Conservation (phyloP, 2,329 filamentous ascomycete species). For the Knufia petricola region DNA sequence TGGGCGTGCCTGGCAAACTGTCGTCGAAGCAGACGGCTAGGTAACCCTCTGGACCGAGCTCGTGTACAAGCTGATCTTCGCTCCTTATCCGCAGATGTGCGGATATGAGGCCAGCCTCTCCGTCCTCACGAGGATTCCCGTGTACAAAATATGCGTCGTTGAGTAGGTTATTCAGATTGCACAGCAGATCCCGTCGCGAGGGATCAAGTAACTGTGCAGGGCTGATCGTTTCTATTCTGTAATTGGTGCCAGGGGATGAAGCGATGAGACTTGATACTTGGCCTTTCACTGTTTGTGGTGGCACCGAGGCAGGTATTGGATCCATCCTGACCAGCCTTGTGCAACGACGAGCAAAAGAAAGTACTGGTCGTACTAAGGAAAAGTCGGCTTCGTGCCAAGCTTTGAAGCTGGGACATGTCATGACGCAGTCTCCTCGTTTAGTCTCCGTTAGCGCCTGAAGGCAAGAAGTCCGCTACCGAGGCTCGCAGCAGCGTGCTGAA, state of each 20-base stretch:
- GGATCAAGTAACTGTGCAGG: background rate
- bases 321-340: background rate
- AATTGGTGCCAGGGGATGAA: background rate
- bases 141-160: slow-evolving; percentile 3
- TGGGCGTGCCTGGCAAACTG: background rate
- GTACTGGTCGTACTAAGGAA: too few species aligned
- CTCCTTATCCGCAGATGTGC: background rate
- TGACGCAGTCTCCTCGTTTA: too few species aligned
- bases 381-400: too few species aligned
- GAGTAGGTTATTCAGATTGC: slow-evolving; percentile 6
- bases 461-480: too few species aligned
- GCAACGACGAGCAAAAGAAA: too few species aligned
- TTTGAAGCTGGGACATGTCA: too few species aligned
- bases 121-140: background rate
- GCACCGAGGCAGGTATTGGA: background rate
- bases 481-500: too few species aligned
- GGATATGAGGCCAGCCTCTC: background rate
- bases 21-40: slow-evolving; percentile 4
- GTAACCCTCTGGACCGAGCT: background rate
- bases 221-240: background rate
- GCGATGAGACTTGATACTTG: background rate
- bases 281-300: background rate
- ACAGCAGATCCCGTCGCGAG: background rate
- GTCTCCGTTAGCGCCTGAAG: too few species aligned
- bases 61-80: slow-evolving; percentile 3